phyloP scores from a whole-genome alignment of 768 basidiomycete genomes.

The Roridomyces roridus region DNA sequence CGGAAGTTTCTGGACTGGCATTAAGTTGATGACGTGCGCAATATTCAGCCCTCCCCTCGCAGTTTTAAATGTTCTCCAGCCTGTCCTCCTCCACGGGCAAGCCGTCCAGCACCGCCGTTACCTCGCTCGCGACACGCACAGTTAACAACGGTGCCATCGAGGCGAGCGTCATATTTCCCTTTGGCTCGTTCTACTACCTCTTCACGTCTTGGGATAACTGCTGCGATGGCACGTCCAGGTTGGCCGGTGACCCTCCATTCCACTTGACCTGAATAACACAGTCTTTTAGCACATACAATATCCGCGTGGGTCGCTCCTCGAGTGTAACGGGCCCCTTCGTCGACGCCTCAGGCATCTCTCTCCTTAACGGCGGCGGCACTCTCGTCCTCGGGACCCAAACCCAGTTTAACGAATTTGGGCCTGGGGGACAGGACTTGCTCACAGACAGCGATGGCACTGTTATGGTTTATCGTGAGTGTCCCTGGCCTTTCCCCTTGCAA shows the following conservation, averaged over 20 bases:
- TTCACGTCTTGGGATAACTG: slow-evolving; percentile 64
- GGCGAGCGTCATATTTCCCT: slow-evolving; percentile 52
- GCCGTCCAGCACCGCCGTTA: slow-evolving; percentile 42
- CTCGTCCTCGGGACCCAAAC: slow-evolving; percentile 50
- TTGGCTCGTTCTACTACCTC: slow-evolving; percentile 55
- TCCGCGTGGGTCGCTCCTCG: slow-evolving; percentile 57
- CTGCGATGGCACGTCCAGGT: slow-evolving; percentile 49
- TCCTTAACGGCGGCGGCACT: slow-evolving; percentile 58
- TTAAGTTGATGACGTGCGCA: slow-evolving; percentile 44
- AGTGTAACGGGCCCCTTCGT: slow-evolving; percentile 53
- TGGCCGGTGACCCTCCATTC: slow-evolving; percentile 40
- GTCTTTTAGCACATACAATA: slow-evolving; percentile 69
- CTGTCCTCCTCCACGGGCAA: slow-evolving; percentile 50
- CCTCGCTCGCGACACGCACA: slow-evolving; percentile 52
- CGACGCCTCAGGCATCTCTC: slow-evolving; percentile 50
- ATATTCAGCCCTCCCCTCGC: background rate
- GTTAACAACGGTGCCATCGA: slow-evolving; percentile 54
- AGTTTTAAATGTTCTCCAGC: slow-evolving; percentile 20
- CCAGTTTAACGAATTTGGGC: slow-evolving; percentile 35
- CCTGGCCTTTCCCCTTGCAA: background rate
- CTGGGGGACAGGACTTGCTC: slow-evolving; percentile 60
- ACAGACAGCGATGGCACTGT: slow-evolving; percentile 51
- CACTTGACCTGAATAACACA: slow-evolving; percentile 60
- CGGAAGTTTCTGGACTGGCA: slow-evolving; percentile 64
- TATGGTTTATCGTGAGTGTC: slow-evolving; percentile 55